A percentile compares a stretch with the other conserved stretches of the same genome.
phyloP scores from a whole-genome alignment of 1,284 basidiomycete species.

The Porogramme epimiltina region DNA sequence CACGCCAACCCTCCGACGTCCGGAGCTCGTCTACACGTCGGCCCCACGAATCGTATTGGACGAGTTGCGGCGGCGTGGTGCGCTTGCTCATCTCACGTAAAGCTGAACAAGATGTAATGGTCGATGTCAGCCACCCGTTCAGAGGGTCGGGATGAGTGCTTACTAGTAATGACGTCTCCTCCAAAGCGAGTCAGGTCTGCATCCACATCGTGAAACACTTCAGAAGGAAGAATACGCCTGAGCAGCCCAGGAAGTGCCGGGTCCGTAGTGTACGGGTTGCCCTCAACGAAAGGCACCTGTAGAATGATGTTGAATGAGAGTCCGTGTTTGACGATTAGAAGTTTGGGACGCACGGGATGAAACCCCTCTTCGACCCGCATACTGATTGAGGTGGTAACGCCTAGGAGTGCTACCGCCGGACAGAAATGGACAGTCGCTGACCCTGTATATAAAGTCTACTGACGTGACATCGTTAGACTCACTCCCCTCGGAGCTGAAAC shows the following conservation, averaged over 20 bases:
- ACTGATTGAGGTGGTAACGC: neutral
- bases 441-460: too few species aligned
- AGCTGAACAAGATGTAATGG: slow-evolving; percentile 31
- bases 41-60: slow-evolving; percentile 75
- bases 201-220: slow-evolving; percentile 45
- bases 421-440: too few species aligned
- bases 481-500: too few species aligned
- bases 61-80: slow-evolving; percentile 49
- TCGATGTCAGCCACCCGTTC: neutral
- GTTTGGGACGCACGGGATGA: slow-evolving; percentile 46
- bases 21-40: slow-evolving; percentile 62
- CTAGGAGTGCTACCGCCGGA: too few species aligned
- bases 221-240: slow-evolving; percentile 52
- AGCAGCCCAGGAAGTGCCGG: slow-evolving; percentile 58
- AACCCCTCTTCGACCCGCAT: slow-evolving; percentile 72
- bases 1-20: slow-evolving; percentile 73
- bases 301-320: neutral
- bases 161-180: slow-evolving; percentile 53
- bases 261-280: slow-evolving; percentile 63
- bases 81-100: slow-evolving; percentile 49
- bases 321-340: neutral
- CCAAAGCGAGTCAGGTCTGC: slow-evolving; percentile 58
- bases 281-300: slow-evolving; percentile 44
- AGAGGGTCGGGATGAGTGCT: slow-evolving; percentile 17
- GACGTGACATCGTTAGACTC: too few species aligned